Evolutionary conservation across 2,329 filamentous ascomycete genomes (phyloP), one percentile per base, ranked within the genome.

Genomic region (Graphilbum fragrans): DNA sequence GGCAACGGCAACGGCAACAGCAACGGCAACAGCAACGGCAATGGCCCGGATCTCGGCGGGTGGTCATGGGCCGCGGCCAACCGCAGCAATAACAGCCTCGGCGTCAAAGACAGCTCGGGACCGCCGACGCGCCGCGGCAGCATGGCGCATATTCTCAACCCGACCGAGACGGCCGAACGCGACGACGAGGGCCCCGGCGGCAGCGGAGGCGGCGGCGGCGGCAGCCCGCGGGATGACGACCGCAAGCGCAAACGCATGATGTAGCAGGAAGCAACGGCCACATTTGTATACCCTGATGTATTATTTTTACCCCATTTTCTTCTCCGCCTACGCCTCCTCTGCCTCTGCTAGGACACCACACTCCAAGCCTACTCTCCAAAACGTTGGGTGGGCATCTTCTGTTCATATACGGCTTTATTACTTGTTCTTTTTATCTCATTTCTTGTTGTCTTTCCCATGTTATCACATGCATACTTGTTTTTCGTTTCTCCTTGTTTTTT

Each of bases 81-180:
- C 47, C 63, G 67, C 11, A 49, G 47, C 41, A 45, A 35, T 35
- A 70, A 69, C 39, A 68, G 65, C 18, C 58, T 75, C 9, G 56
- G 62, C 4, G 53, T 74, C 36, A 70, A 66, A 46, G 73, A 77
- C 48, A 66, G 67, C 44, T 77, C 73, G 2, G 70, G 63, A 1
- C 73, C 73, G 2, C 68, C 71, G 1, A 77, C 73, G 0, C 59
- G 73, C 36, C 59, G 73, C 38, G 72, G 73, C 20, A 77, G 73
- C 56, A 77, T 77, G 72, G 73, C 73, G 1, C 73, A 77, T 45
- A 77, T 77, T 17, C 59, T 77, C n/a, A 77, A 77, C 50, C 72
- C 72, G 1, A 72, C 71, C 20, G 70, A 74, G 40, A 74, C 68
- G 18, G 64, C 63, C 6, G 72, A 75, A 55, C 61, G 69, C 31